Conservation (phyloP, 2,329 filamentous ascomycete genomes). For the Cladophialophora bantiana region DNA sequence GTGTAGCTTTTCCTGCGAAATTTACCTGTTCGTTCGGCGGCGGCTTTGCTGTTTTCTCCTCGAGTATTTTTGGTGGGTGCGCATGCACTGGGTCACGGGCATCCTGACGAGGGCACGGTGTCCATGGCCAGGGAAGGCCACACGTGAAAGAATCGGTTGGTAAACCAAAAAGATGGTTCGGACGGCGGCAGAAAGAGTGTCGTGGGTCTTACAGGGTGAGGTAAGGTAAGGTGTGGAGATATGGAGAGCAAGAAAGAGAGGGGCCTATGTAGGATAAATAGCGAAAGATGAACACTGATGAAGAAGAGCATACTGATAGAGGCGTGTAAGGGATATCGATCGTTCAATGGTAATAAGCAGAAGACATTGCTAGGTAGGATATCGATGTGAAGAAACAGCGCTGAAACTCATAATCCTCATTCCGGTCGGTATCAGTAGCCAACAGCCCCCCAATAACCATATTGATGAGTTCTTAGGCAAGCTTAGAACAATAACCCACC, state of each 20-base stretch:
- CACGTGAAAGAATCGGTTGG: no score
- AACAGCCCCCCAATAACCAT: neutral
- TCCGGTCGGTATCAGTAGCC: neutral
- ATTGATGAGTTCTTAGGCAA: neutral
- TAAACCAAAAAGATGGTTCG: no score
- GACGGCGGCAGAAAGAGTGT: neutral
- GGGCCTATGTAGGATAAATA: neutral
- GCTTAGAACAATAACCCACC: conserved; percentile 51
- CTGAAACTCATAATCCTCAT: conserved; percentile 8
- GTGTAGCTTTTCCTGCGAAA: neutral
- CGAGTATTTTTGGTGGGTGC: no score
- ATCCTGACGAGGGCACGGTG: no score
- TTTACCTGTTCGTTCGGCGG: neutral
- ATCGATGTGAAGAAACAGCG: neutral
- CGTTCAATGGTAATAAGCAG: neutral
- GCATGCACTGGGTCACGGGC: no score
- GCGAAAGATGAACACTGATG: neutral
- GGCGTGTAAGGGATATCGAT: neutral
- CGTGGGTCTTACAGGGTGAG: neutral
- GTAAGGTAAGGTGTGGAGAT: neutral
- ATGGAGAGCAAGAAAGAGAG: no score
- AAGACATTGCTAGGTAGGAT: conserved; percentile 7
- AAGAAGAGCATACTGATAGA: neutral
- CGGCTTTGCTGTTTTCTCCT: no score
- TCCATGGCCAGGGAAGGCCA: no score